These are phyloP conservation scores for Globisporangium yorkense DNA, from an alignment of 352 stramenopile genomes.

Conservation along the genomic window DNA sequence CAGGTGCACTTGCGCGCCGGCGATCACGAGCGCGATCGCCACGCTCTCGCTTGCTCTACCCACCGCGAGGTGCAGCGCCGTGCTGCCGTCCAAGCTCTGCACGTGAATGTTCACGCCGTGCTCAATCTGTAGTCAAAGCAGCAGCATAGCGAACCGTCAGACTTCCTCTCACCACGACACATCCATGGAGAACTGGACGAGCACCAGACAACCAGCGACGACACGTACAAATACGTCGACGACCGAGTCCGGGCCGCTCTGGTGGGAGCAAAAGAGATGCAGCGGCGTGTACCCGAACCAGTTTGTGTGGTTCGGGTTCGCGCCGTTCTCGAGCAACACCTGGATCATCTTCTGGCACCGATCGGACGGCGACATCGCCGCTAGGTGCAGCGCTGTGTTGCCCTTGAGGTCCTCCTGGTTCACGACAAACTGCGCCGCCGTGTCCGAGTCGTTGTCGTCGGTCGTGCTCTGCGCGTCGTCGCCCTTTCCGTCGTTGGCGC, in stretches of 20 bases:
- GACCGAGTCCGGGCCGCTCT: conserved; percentile 58
- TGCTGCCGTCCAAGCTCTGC: conserved; percentile 81
- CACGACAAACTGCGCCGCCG: conserved; percentile 44
- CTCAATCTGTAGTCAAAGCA: conserved; percentile 47
- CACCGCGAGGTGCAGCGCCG: conserved; percentile 73
- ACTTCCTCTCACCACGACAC: no score
- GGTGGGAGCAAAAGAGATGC: conserved; percentile 83
- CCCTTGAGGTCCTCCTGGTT: conserved; percentile 81
- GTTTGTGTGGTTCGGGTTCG: conserved; percentile 66
- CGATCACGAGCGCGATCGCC: conserved; percentile 61
- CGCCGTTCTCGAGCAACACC: conserved; percentile 72
- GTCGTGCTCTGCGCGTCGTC: conserved; percentile 11
- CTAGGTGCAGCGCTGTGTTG: conserved; percentile 78
- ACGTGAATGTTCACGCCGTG: conserved; percentile 70
- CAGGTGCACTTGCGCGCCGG: conserved; percentile 72
- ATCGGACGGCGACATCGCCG: conserved; percentile 76
- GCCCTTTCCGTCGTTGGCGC: conserved; percentile 1
- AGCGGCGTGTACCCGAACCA: conserved; percentile 86
- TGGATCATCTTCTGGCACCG: conserved; percentile 82
- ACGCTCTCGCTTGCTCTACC: conserved; percentile 70
- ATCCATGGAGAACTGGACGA: neutral
- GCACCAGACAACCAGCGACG: neutral
- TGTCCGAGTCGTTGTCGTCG: conserved; percentile 16
- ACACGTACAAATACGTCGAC: conserved; percentile 77
- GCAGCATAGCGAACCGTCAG: neutral